These are phyloP conservation scores for Malassezia sympodialis DNA, from an alignment of 1,284 basidiomycete genomes.

Conservation along the genomic window DNA sequence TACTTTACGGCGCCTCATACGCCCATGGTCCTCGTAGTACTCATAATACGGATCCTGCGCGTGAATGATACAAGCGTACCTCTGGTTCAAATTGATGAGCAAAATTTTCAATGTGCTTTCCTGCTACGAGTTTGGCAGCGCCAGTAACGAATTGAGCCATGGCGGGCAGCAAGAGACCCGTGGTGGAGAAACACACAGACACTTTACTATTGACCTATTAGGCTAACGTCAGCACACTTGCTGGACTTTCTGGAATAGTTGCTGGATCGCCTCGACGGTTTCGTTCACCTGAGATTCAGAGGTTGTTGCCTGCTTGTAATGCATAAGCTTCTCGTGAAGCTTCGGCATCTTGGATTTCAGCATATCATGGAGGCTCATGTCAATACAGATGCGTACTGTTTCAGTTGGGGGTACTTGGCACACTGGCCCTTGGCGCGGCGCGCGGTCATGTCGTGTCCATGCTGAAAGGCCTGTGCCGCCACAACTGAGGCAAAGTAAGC, in stretches of 20 bases:
- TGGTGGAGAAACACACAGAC: not conserved
- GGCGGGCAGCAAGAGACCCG: not conserved
- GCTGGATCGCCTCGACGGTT: not conserved
- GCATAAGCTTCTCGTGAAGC: not conserved
- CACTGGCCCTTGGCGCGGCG: not conserved
- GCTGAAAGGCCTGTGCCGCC: not conserved
- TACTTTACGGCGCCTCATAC: slow-evolving; percentile 58
- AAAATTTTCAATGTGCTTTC: not conserved
- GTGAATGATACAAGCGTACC: not conserved
- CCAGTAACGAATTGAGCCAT: slow-evolving; percentile 3
- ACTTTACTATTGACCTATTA: not conserved
- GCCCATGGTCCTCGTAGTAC: slow-evolving; percentile 61
- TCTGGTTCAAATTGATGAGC: slow-evolving; percentile 14
- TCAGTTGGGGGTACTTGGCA: slow-evolving; percentile 2
- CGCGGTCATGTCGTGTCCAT: not conserved
- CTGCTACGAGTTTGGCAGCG: not conserved
- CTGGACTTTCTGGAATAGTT: slow-evolving; percentile 1
- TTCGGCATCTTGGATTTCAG: not conserved
- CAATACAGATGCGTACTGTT: not conserved
- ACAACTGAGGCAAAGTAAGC: not conserved
- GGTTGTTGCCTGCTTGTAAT: not conserved
- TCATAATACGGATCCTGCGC: slow-evolving; percentile 66
- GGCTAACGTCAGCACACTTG: slow-evolving; percentile 1
- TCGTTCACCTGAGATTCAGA: not conserved
- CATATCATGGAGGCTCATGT: slow-evolving; percentile 1